phyloP scores from a whole-genome alignment of 371 early-diverging fungal species.

The Apophysomyces ossiformis region DNA sequence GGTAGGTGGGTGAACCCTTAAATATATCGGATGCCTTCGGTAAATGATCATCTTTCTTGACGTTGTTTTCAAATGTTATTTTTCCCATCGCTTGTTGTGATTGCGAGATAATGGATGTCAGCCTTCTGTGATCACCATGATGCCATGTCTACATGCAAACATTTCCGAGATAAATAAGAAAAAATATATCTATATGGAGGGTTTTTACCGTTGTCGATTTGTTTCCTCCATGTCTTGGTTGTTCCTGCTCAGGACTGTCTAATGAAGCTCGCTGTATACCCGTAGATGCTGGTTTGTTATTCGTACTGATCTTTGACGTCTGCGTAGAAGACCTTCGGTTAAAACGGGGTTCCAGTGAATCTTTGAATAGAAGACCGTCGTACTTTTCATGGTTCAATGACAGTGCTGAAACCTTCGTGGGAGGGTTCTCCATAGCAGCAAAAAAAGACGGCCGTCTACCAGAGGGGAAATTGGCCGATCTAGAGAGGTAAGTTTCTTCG shows the following conservation, averaged over 20 bases:
- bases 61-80: slow-evolving; percentile 37
- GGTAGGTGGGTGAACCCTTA: slow-evolving; percentile 39
- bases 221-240: slow-evolving; percentile 13
- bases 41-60: slow-evolving; percentile 37
- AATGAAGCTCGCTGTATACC: slow-evolving; percentile 33
- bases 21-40: slow-evolving; percentile 34
- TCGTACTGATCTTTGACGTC: slow-evolving; percentile 8
- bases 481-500: slow-evolving; percentile 43
- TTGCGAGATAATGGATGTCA: slow-evolving; percentile 43
- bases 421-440: background rate
- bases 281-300: slow-evolving; percentile 19
- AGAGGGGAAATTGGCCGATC: slow-evolving; percentile 42
- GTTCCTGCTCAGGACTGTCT: slow-evolving; percentile 36
- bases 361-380: slow-evolving; percentile 58
- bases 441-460: slow-evolving; percentile 19
- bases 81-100: slow-evolving; percentile 44
- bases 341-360: slow-evolving; percentile 43
- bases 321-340: slow-evolving; percentile 22
- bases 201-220: slow-evolving; percentile 37
- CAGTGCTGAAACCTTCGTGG: slow-evolving; percentile 1
- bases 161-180: slow-evolving; percentile 1
- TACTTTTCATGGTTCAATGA: slow-evolving; percentile 55
- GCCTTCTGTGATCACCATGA: slow-evolving; percentile 38
- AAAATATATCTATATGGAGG: background rate
- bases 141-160: slow-evolving; percentile 45